Evolutionary conservation across 2,329 filamentous ascomycete species (phyloP).

Genomic region (Dendrostoma leiphaemia): DNA sequence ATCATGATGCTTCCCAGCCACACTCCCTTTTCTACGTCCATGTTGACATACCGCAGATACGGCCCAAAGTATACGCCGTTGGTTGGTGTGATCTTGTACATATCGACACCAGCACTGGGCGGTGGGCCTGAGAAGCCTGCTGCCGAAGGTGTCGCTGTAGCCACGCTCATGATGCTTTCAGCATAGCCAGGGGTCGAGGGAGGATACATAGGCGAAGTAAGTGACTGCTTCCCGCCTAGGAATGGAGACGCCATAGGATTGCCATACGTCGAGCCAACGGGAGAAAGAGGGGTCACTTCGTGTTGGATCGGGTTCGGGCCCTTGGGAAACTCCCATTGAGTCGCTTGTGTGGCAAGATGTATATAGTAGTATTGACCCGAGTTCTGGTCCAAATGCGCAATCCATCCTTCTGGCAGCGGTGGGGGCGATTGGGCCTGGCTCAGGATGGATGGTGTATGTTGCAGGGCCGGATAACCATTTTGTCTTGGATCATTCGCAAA

Average conservation of each 20-base stretch:
- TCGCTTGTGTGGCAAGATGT: slow-evolving; percentile 89
- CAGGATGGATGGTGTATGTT: slow-evolving; percentile 45
- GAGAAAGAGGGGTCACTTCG: slow-evolving; percentile 79
- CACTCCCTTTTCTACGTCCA: slow-evolving; percentile 86
- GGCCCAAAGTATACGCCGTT: slow-evolving; percentile 98
- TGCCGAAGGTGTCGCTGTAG: slow-evolving; percentile 70
- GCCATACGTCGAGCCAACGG: slow-evolving; percentile 73
- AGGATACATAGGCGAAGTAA: slow-evolving; percentile 79
- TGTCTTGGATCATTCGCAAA: slow-evolving; percentile 78
- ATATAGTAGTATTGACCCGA: slow-evolving; percentile 99
- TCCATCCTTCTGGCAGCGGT: slow-evolving; percentile 95
- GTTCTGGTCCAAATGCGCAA: slow-evolving; percentile 90
- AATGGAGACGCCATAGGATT: slow-evolving; percentile 71
- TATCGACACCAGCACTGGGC: slow-evolving; percentile 81
- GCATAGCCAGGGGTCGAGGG: slow-evolving; percentile 82
- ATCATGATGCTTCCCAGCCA: slow-evolving; percentile 95
- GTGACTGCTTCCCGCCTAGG: slow-evolving; percentile 62
- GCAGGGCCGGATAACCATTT: slow-evolving; percentile 46
- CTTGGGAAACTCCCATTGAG: slow-evolving; percentile 98
- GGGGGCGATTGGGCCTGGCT: slow-evolving; percentile 74
- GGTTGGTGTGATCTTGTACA: slow-evolving; percentile 90
- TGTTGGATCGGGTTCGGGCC: slow-evolving; percentile 86
- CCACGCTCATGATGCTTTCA: slow-evolving; percentile 81
- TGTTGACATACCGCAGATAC: slow-evolving; percentile 93
- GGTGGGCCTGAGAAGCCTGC: slow-evolving; percentile 89